Evolutionary conservation across 2,329 filamentous ascomycete genomes (phyloP), one percentile per base, ranked within the genome.

Genomic region (Pseudocercospora pini-densiflorae): DNA sequence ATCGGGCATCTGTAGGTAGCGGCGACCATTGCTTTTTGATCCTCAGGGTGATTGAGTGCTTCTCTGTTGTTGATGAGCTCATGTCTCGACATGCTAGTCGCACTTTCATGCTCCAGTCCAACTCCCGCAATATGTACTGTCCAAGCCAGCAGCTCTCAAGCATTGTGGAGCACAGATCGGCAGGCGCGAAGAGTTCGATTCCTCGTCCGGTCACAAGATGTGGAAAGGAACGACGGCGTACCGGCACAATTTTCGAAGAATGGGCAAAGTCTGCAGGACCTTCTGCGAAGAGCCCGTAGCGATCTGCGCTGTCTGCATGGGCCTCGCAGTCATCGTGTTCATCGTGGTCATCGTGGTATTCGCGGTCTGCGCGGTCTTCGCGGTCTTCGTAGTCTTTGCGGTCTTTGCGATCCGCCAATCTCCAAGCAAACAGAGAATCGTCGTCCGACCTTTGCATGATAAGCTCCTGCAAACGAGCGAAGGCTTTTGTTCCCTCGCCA

Each of bases 391-490:
- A 55, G 5, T 12, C 31, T 33, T 33, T 12, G 31, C 14, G 62
- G 5, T 21, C 21, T 49, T 31, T 12, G 0, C 0, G 3, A 10
- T 43, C 31, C 6, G 16, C 12, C 49, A 14, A 27, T 12, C 51
- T 61, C 59, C 63, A 65, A 14, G 63, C 64, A n/a, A 62, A 66
- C 4, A 62, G 58, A 31, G 24, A 51, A 12, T 66, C 59, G 10
- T 66, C 64, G 40, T 59, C 51, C 21, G 36, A 43, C 16, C 53
- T 31, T 40, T 63, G 68, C 62, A 73, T 65, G 47, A 73, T 72
- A 14, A 71, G 69, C 58, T 71, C 67, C 27, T 73, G 71, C 12
- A 73, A 45, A 87, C 61, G 81, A 84, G 57, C 58, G 33, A 77
- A 77, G 8, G 75, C 75, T 19, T 69, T 73, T 9, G 62, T 61